Evolutionary conservation across 176 grass and related monocot genomes (phyloP), one percentile per base, ranked within the genome.

Genomic region (Ananas comosus): DNA sequence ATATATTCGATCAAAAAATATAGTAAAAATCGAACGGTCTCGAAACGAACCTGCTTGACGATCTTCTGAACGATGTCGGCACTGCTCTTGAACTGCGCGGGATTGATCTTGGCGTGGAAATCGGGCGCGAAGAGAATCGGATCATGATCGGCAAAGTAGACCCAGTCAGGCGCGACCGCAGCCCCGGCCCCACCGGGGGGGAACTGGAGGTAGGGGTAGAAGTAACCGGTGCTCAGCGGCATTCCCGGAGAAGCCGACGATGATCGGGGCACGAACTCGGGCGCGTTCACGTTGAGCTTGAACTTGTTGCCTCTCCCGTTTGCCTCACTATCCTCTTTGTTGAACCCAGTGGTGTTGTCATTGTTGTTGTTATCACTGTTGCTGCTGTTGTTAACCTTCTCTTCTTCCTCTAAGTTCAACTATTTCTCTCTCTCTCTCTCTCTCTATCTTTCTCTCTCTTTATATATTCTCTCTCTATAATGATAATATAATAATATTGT

Each of bases 241-340:
- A 67, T 79, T 13, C 33, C 4, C 33, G 59, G 81, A 48, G 33
- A 70, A 10, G 69, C 65, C 25, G 75, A 21, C 1, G 70, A 79
- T 42, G 85, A 89, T 65, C 80, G 78, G 19, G 90, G 86, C 53
- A 94, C 81, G 72, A 89, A 94, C 86, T 88, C 85, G 13, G 86
- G 86, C 13, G 90, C 90, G 49, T 89, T 78, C 33, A 84, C 80
- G 57, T 88, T 86, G 72, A 89, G 78, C 73, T 81, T 94, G 74
- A 86, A 89, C 0, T 19, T 28, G 53, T 10, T 16, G 10, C 0
- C n/a, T 22, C 17, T 10, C 42, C 10, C 64, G 10, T 51, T 67
- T 13, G 16, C 73, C 63, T 76, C 75, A 2, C 52, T 18, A 9
- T 61, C 56, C 56, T 61, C 56, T 13, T 61, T 61, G 21, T 11